phyloP scores from a whole-genome alignment of 768 basidiomycete genomes.

The Kwoniella botswanensis region DNA sequence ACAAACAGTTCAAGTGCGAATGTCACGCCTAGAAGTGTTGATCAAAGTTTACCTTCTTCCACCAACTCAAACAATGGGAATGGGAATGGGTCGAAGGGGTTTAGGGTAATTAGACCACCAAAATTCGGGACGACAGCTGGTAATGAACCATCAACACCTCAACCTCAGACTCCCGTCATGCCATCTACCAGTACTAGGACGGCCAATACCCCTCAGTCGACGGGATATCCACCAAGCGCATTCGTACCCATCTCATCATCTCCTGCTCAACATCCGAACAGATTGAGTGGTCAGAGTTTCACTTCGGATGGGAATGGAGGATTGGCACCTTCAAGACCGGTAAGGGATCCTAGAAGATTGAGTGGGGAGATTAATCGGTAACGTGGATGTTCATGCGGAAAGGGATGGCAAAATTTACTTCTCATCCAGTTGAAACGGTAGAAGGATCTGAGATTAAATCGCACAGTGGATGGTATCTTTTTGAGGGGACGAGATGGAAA shows the following conservation, averaged over 20 bases:
- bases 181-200: neutral
- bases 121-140: constrained; percentile 3
- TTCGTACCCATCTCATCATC: constrained; percentile 24
- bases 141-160: neutral
- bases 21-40: constrained; percentile 3
- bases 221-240: constrained; percentile 25
- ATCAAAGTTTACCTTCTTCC: neutral
- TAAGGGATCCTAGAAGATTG: constrained; percentile 18
- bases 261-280: neutral
- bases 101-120: constrained; percentile 25
- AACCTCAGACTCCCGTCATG: neutral
- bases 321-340: constrained; percentile 14
- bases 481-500: too few relatives aligned
- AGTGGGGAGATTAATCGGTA: constrained; percentile 19
- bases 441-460: neutral
- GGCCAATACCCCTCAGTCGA: neutral
- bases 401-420: neutral
- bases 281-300: neutral
- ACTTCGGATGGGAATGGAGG: constrained; percentile 3
- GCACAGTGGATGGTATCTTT: too few relatives aligned
- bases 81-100: constrained; percentile 22
- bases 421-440: too few relatives aligned
- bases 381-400: neutral
- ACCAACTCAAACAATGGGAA: neutral
- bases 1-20: constrained; percentile 1